phyloP scores from a whole-genome alignment of 257 asterid species.

The Salvia splendens region DNA sequence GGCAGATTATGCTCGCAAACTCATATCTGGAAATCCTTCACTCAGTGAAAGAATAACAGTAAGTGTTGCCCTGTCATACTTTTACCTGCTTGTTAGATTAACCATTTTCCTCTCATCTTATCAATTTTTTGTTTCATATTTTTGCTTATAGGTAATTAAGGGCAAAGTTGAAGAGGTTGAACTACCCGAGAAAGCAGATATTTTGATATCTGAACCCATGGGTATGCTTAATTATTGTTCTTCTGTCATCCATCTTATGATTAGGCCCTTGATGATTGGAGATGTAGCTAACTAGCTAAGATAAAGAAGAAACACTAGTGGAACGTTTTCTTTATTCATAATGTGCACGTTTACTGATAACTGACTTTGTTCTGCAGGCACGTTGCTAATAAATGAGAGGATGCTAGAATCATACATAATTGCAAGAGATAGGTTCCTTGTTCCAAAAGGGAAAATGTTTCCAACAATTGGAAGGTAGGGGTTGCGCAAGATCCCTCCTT shows the following conservation, averaged over 20 bases:
- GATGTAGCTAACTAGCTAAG: conserved; percentile 9
- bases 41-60: conserved; percentile 81
- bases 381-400: conserved; percentile 94
- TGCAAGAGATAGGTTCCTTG: conserved; percentile 97
- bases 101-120: conserved; percentile 20
- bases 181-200: conserved; percentile 93
- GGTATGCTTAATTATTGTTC: conserved; percentile 52
- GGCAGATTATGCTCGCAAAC: conserved; percentile 89
- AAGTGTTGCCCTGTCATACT: conserved; percentile 36
- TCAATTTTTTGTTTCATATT: conserved; percentile 25
- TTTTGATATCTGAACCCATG: conserved; percentile 98
- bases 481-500: conserved; percentile 19
- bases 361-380: conserved; percentile 60
- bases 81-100: conserved; percentile 10
- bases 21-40: conserved; percentile 85
- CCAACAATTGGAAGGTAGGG: conserved; percentile 85
- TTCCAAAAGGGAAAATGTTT: conserved; percentile 92
- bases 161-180: conserved; percentile 99
- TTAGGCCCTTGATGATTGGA: conserved; percentile 19
- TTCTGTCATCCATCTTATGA: conserved; percentile 7
- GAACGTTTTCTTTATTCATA: conserved; percentile 18
- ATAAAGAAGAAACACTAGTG: background rate
- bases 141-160: conserved; percentile 67
- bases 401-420: conserved; percentile 96
- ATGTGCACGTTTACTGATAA: conserved; percentile 24